A percentile compares a stretch with the other conserved stretches of the same genome.
phyloP scores from a whole-genome alignment of 2,329 filamentous ascomycete species.

The Trichoderma oligosporum region DNA sequence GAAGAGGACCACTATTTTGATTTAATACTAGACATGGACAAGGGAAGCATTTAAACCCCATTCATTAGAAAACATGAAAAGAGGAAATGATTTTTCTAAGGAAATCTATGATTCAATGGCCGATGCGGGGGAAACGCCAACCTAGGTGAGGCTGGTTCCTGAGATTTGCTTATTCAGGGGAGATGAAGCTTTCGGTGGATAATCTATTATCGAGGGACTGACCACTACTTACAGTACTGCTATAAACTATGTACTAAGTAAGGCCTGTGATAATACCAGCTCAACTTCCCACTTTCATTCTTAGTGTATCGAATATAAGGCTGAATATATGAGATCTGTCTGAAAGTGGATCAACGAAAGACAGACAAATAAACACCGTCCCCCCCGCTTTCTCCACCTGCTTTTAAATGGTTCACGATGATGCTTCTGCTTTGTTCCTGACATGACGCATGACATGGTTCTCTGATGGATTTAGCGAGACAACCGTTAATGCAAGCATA shows the following conservation, averaged over 20 bases:
- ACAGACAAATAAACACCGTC: no score
- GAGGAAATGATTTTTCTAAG: no score
- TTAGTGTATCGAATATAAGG: neutral
- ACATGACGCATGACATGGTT: neutral
- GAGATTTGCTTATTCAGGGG: neutral
- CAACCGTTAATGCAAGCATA: no score
- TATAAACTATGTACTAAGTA: no score
- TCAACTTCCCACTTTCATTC: neutral
- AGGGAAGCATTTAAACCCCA: no score
- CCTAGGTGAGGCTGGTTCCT: constrained; percentile 1
- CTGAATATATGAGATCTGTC: neutral
- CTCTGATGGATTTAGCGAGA: no score
- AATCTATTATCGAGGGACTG: neutral
- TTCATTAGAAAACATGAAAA: no score
- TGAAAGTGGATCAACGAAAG: constrained; percentile 1
- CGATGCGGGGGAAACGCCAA: constrained; percentile 12
- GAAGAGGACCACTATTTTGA: no score
- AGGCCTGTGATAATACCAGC: no score
- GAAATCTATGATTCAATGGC: constrained; percentile 9
- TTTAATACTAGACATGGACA: no score
- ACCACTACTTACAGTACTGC: no score
- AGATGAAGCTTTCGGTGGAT: constrained; percentile 4
- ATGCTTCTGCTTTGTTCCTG: no score
- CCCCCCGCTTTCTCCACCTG: constrained; percentile 15
- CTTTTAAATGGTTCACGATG: neutral